phyloP scores from a whole-genome alignment of 2,329 filamentous ascomycete genomes.

The Colletotrichum theobromicola region DNA sequence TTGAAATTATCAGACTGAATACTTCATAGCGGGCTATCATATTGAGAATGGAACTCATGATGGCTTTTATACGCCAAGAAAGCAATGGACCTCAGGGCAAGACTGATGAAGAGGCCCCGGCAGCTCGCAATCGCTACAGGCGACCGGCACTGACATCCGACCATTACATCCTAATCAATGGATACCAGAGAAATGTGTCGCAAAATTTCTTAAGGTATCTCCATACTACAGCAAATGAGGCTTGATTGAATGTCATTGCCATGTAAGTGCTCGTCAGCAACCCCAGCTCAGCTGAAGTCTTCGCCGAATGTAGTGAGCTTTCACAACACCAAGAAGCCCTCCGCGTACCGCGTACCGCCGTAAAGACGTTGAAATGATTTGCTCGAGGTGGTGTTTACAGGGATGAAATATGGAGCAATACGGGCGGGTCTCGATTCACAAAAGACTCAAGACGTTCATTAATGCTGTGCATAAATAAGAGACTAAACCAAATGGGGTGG shows the following conservation, averaged over 20 bases:
- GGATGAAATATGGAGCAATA: background rate
- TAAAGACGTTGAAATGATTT: background rate
- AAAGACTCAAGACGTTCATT: background rate
- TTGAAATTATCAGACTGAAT: background rate
- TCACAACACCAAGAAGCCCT: background rate
- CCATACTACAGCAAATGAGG: background rate
- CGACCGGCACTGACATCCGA: background rate
- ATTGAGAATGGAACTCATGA: background rate
- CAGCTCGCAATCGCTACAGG: background rate
- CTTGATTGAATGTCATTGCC: background rate
- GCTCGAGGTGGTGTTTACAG: background rate
- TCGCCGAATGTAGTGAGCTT: background rate
- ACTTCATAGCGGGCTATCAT: background rate
- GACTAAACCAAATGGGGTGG: constrained; percentile 9
- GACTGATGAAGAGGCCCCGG: background rate
- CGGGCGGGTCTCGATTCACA: background rate
- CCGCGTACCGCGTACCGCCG: background rate
- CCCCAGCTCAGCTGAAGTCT: background rate
- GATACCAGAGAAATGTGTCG: background rate
- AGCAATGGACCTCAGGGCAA: background rate
- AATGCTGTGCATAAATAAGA: background rate
- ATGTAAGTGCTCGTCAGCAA: background rate
- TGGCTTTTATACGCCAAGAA: background rate
- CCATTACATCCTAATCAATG: background rate
- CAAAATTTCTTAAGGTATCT: background rate